Percentiles rank a stretch among this genome's conserved stretches.
phyloP scores from a whole-genome alignment of 2,329 filamentous ascomycete species.

The Nemania sp. region DNA sequence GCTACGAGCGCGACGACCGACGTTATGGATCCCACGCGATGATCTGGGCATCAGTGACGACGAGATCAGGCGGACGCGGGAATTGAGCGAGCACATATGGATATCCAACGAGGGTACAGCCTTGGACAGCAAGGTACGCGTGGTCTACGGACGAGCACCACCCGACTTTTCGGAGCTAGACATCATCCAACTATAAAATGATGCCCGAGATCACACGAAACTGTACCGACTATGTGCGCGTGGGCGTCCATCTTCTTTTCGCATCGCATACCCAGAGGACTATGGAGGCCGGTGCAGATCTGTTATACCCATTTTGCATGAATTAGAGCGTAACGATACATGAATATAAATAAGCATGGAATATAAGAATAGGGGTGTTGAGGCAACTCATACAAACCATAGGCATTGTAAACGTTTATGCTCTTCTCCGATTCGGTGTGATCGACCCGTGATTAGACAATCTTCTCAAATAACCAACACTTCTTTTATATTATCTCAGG shows the following conservation, averaged over 20 bases:
- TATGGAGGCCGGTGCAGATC: neutral
- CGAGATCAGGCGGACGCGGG: conserved; percentile 77
- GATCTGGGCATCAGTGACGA: conserved; percentile 89
- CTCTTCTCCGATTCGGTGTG: too few relatives aligned
- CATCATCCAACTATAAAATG: conserved; percentile 71
- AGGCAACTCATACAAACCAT: neutral
- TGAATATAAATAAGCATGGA: conserved; percentile 12
- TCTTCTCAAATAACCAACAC: neutral
- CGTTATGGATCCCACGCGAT: conserved; percentile 92
- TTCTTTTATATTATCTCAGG: too few relatives aligned
- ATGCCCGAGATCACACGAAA: conserved; percentile 10
- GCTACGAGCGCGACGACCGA: conserved; percentile 79
- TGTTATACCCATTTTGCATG: conserved; percentile 26
- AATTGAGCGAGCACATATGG: conserved; percentile 81
- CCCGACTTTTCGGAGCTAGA: conserved; percentile 90
- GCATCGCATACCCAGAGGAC: conserved; percentile 1
- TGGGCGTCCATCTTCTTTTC: conserved; percentile 1
- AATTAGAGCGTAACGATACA: conserved; percentile 17
- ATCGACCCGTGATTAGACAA: too few relatives aligned
- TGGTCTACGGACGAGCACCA: conserved; percentile 82
- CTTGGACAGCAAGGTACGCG: conserved; percentile 78
- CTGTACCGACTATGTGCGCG: conserved; percentile 25
- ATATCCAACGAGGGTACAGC: conserved; percentile 93
- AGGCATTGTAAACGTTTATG: too few relatives aligned
- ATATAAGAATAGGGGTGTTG: neutral